phyloP scores from a whole-genome alignment of 225 moss, liverwort and hornwort genomes.

The Bryum argenteum region DNA sequence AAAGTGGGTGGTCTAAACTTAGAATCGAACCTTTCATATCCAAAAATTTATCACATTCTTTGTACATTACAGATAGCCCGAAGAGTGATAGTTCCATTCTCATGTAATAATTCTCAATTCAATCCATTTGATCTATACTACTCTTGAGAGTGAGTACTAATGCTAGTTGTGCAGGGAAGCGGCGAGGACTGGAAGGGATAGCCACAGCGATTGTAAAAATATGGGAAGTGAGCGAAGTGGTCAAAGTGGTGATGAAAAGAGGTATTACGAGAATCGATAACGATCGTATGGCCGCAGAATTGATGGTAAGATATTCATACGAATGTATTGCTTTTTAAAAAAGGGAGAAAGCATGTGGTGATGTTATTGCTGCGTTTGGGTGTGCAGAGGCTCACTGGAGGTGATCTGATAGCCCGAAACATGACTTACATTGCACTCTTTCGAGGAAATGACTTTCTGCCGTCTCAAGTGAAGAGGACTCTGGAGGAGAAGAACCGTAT shows the following conservation, averaged over 20 bases:
- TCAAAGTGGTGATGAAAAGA: constrained; percentile 55
- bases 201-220: constrained; percentile 81
- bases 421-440: constrained; percentile 80
- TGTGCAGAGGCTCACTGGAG: constrained; percentile 86
- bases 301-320: constrained; percentile 39
- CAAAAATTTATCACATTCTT: too few relatives aligned
- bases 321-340: background rate
- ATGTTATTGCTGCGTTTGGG: constrained; percentile 27
- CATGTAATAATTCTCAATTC: too few relatives aligned
- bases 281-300: constrained; percentile 58
- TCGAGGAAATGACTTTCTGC: constrained; percentile 94
- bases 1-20: too few relatives aligned
- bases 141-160: background rate
- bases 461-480: constrained; percentile 61
- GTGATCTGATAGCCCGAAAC: constrained; percentile 72
- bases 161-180: constrained; percentile 56
- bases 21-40: too few relatives aligned
- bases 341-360: background rate
- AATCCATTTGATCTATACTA: background rate
- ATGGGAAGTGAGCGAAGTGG: constrained; percentile 91
- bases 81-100: too few relatives aligned
- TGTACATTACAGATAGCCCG: too few relatives aligned
- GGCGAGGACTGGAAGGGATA: constrained; percentile 76
- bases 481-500: constrained; percentile 63
- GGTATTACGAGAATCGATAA: constrained; percentile 52